These are phyloP conservation scores for Trypanosoma boissoni DNA, from an alignment of 208 protist genomes.

Conservation along the genomic window DNA sequence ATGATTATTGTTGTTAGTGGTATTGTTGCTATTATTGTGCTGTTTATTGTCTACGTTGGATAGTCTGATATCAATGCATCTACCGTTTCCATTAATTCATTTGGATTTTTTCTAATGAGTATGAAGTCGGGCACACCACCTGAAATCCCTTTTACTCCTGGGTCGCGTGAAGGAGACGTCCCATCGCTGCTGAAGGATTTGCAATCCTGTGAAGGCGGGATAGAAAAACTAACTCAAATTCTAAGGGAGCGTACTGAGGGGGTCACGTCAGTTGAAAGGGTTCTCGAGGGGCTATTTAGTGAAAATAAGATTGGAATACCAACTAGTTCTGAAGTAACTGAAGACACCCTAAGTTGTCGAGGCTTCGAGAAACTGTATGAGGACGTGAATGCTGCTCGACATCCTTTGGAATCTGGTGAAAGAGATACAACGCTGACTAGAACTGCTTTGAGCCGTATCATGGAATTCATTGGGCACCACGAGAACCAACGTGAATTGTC, in stretches of 20 bases:
- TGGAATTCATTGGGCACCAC: constrained; percentile 12
- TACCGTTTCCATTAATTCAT: too few species aligned
- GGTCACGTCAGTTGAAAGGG: background rate
- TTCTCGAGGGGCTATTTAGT: constrained; percentile 1
- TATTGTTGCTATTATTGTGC: background rate
- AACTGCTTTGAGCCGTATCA: constrained; percentile 17
- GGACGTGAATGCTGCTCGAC: constrained; percentile 5
- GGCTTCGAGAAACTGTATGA: too few species aligned
- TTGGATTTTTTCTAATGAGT: too few species aligned
- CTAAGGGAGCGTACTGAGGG: constrained; percentile 9
- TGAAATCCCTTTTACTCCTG: constrained; percentile 2
- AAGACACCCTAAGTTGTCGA: too few species aligned
- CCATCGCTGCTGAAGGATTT: constrained; percentile 8
- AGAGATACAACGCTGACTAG: constrained; percentile 13
- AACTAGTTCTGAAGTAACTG: too few species aligned
- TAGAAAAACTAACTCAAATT: constrained; percentile 4
- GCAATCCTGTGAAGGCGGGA: constrained; percentile 9
- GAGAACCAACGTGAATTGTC: constrained; percentile 4
- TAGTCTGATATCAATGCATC: background rate
- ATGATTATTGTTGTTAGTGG: background rate
- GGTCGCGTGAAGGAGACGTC: background rate
- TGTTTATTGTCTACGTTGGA: background rate
- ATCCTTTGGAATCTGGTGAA: constrained; percentile 4
- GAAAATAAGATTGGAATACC: too few species aligned
- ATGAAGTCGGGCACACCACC: too few species aligned